A percentile compares a stretch with the other conserved stretches of the same genome.
These are phyloP conservation scores for Penicillium sp. DNA, from an alignment of 2,329 filamentous ascomycete species.

Conservation along the genomic window DNA sequence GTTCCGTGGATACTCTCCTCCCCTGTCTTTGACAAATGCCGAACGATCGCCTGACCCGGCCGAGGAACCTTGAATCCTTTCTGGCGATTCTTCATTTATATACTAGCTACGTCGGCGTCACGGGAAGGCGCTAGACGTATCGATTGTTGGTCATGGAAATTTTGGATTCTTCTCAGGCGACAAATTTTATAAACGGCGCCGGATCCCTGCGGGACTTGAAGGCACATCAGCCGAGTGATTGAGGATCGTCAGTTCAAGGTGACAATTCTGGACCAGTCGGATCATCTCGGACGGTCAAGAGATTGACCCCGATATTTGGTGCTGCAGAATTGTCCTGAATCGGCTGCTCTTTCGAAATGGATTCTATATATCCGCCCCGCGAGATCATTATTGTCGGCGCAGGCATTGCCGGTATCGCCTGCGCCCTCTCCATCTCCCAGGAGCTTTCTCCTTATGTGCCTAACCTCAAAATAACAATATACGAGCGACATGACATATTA, in stretches of 20 bases:
- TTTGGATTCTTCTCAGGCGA: neutral
- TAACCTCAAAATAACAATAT: constrained; percentile 42
- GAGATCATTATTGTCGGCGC: constrained; percentile 40
- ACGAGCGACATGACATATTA: constrained; percentile 45
- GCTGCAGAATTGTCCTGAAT: too few species aligned
- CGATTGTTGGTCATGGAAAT: neutral
- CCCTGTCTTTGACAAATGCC: constrained; percentile 12
- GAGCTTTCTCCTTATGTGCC: constrained; percentile 40
- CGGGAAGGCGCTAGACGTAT: neutral
- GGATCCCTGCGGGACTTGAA: neutral
- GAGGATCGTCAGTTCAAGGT: neutral
- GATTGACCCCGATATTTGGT: neutral
- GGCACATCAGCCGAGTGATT: neutral
- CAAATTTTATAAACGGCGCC: neutral
- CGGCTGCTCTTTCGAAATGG: neutral
- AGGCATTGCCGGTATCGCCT: constrained; percentile 41
- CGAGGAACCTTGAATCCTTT: constrained; percentile 16
- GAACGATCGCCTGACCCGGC: constrained; percentile 29
- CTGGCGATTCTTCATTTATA: constrained; percentile 2
- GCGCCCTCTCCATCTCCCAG: constrained; percentile 36
- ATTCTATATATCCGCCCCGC: constrained; percentile 21
- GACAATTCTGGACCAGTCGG: neutral
- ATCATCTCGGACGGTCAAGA: neutral
- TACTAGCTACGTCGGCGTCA: neutral
- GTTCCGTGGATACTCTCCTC: constrained; percentile 12